phyloP scores from a whole-genome alignment of 1,284 basidiomycete species.

The Agaricales sp. region DNA sequence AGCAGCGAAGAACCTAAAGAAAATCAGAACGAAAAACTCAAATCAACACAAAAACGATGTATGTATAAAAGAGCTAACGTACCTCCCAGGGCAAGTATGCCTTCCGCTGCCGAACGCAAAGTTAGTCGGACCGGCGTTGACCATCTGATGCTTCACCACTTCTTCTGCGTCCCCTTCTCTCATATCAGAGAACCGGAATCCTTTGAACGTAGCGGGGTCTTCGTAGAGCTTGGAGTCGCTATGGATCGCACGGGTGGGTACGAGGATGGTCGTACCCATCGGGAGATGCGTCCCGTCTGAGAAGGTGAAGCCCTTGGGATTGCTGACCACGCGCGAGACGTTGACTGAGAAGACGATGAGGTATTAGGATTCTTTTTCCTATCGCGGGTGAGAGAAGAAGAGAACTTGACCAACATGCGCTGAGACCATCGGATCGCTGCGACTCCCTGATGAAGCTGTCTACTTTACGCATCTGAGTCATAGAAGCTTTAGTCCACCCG shows the following conservation, averaged over 20 bases:
- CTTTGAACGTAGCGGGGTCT: constrained; percentile 13
- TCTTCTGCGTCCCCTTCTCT: constrained; percentile 9
- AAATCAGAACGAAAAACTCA: constrained; percentile 8
- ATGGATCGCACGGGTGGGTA: constrained; percentile 12
- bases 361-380: background rate
- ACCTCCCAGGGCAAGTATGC: constrained; percentile 17
- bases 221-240: constrained; percentile 11
- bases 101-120: constrained; percentile 21
- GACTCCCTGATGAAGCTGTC: constrained; percentile 27
- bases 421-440: constrained; percentile 17
- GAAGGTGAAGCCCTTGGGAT: constrained; percentile 14
- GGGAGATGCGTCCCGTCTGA: constrained; percentile 16
- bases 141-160: constrained; percentile 12
- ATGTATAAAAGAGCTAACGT: background rate
- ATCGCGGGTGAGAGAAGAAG: background rate
- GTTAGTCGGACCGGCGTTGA: constrained; percentile 16
- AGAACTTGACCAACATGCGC: constrained; percentile 9
- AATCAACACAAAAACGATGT: too few species aligned
- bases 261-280: constrained; percentile 10
- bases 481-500: constrained; percentile 22
- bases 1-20: constrained; percentile 23
- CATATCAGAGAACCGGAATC: constrained; percentile 14
- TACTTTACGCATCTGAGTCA: constrained; percentile 21
- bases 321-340: constrained; percentile 10
- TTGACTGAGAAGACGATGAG: constrained; percentile 1